Evolutionary conservation across 371 early-diverging fungal genomes (phyloP).

Genomic region (Capillidium heterosporum): DNA sequence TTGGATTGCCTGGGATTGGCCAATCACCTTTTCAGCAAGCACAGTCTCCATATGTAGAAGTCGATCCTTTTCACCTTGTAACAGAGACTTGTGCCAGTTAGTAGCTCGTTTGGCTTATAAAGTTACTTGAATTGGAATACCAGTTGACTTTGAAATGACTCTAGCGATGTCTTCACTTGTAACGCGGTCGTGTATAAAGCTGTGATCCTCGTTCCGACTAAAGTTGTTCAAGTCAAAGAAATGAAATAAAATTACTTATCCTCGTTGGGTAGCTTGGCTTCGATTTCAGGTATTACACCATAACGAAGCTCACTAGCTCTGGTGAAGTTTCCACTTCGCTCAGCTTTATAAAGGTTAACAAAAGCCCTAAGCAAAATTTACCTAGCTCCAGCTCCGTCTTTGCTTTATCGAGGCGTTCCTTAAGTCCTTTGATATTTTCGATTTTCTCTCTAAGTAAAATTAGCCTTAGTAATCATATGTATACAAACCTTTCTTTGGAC

Average conservation of each 20-base stretch:
- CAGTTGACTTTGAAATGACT: slow-evolving; percentile 70
- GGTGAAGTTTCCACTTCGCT: slow-evolving; percentile 49
- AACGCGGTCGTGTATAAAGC: slow-evolving; percentile 59
- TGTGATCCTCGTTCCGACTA: slow-evolving; percentile 29
- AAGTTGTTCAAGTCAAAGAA: slow-evolving; percentile 15
- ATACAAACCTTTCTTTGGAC: slow-evolving; percentile 37
- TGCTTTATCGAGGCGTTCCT: slow-evolving; percentile 54
- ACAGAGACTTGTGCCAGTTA: slow-evolving; percentile 21
- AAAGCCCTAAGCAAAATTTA: slow-evolving; percentile 1
- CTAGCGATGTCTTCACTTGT: slow-evolving; percentile 71
- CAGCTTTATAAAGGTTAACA: slow-evolving; percentile 16
- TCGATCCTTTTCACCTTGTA: slow-evolving; percentile 66
- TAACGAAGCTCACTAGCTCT: slow-evolving; percentile 64
- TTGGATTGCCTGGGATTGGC: slow-evolving; percentile 66
- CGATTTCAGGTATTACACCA: slow-evolving; percentile 75
- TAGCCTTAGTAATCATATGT: not conserved
- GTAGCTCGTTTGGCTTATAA: not conserved
- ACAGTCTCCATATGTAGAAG: slow-evolving; percentile 61
- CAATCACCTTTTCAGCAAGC: slow-evolving; percentile 53
- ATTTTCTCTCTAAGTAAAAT: slow-evolving; percentile 22
- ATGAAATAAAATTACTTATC: slow-evolving; percentile 13
- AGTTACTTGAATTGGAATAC: slow-evolving; percentile 61
- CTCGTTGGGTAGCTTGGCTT: slow-evolving; percentile 42
- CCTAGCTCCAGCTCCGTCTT: slow-evolving; percentile 51
- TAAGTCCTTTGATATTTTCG: slow-evolving; percentile 47